A percentile compares a stretch with the other conserved stretches of the same genome.
phyloP scores from a whole-genome alignment of 352 stramenopile species.

The Globisporangium yorkense region DNA sequence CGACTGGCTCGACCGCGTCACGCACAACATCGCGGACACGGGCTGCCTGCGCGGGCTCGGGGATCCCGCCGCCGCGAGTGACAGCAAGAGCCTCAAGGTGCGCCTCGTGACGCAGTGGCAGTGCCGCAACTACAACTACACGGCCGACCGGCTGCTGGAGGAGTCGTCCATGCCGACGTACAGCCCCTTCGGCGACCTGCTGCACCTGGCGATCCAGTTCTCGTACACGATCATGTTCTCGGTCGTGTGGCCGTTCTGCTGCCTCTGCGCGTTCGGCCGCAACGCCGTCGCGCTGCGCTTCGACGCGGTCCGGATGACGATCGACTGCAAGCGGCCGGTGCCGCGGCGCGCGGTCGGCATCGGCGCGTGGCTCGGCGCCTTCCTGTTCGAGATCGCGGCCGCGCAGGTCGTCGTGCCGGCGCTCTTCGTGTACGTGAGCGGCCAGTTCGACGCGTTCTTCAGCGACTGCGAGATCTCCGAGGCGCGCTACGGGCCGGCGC shows the following conservation, averaged over 20 bases:
- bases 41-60: conserved; percentile 25
- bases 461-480: conserved; percentile 26
- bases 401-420: conserved; percentile 41
- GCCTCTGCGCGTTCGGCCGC: conserved; percentile 40
- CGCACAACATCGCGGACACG: conserved; percentile 30
- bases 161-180: conserved; percentile 60
- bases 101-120: conserved; percentile 48
- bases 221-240: conserved; percentile 69
- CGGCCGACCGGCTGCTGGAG: conserved; percentile 42
- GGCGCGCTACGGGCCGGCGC: conserved; percentile 31
- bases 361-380: conserved; percentile 40
- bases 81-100: conserved; percentile 16
- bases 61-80: conserved; percentile 8
- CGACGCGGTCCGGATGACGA: conserved; percentile 58
- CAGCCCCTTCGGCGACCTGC: conserved; percentile 40
- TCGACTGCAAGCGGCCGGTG: conserved; percentile 55
- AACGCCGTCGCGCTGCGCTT: conserved; percentile 50
- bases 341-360: conserved; percentile 49
- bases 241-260: conserved; percentile 61
- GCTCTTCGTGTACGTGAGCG: conserved; percentile 61
- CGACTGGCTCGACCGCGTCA: conserved; percentile 50
- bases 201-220: conserved; percentile 64
- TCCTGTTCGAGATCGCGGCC: conserved; percentile 49
- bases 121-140: conserved; percentile 56
- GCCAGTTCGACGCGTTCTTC: conserved; percentile 55